These are phyloP conservation scores for Tausonia pullulans DNA, from an alignment of 1,284 basidiomycete genomes.

Conservation along the genomic window DNA sequence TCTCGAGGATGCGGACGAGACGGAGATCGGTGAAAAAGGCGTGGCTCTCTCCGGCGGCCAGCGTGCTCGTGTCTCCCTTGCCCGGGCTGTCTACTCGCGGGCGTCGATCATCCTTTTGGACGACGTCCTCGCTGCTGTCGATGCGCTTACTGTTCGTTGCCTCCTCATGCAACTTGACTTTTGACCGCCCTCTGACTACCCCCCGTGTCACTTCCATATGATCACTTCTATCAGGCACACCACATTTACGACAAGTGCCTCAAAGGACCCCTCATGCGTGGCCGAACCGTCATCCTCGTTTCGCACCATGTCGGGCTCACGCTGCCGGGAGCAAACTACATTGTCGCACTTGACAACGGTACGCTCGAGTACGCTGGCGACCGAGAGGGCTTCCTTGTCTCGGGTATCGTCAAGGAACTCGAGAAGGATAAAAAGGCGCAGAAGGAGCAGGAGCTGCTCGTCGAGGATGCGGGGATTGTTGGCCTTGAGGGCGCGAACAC, in stretches of 20 bases:
- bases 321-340: conserved; percentile 53
- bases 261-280: conserved; percentile 66
- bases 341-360: conserved; percentile 75
- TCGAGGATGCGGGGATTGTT: conserved; percentile 4
- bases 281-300: conserved; percentile 71
- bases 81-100: conserved; percentile 85
- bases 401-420: conserved; percentile 53
- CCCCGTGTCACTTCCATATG: conserved; percentile 27
- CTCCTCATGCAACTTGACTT: conserved; percentile 16
- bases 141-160: conserved; percentile 27
- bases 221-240: conserved; percentile 35
- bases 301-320: conserved; percentile 81
- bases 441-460: conserved; percentile 3
- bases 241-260: conserved; percentile 73
- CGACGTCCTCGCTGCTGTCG: conserved; percentile 52
- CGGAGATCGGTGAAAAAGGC: conserved; percentile 40
- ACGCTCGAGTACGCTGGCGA: conserved; percentile 63
- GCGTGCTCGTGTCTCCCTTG: conserved; percentile 82
- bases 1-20: conserved; percentile 74
- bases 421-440: conserved; percentile 28
- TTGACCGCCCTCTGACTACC: not conserved
- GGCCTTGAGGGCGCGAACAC: not conserved
- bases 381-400: conserved; percentile 52
- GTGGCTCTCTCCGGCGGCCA: conserved; percentile 86
- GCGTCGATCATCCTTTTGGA: conserved; percentile 78